Conservation (phyloP, 768 basidiomycete species). For the Mycena crocata region DNA sequence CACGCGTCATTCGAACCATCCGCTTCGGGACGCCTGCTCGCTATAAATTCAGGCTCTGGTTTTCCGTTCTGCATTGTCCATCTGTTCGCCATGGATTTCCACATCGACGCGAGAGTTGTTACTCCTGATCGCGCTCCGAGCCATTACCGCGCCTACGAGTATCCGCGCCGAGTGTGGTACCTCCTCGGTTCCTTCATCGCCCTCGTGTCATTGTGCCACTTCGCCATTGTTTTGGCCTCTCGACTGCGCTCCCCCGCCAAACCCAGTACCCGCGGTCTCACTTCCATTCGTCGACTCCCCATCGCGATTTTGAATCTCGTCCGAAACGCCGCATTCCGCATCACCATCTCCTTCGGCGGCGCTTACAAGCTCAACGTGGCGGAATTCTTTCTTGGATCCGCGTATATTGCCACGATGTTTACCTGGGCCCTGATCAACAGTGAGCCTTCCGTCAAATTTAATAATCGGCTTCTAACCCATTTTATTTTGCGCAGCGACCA, state of each 20-base stretch:
- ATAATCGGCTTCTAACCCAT: constrained; percentile 1
- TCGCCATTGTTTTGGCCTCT: constrained; percentile 38
- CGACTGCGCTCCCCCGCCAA: constrained; percentile 29
- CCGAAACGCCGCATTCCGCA: constrained; percentile 51
- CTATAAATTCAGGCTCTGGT: constrained; percentile 22
- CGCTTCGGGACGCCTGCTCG: not conserved
- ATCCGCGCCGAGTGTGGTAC: constrained; percentile 50
- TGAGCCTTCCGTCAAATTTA: constrained; percentile 37
- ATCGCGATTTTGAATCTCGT: constrained; percentile 47
- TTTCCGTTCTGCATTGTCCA: not conserved
- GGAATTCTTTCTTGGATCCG: constrained; percentile 51
- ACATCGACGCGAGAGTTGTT: not conserved
- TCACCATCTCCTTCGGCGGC: constrained; percentile 47
- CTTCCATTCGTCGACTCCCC: constrained; percentile 44
- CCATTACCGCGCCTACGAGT: constrained; percentile 13
- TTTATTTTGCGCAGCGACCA: constrained; percentile 42
- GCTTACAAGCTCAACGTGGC: constrained; percentile 53
- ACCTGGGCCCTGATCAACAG: constrained; percentile 53
- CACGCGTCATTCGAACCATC: constrained; percentile 1
- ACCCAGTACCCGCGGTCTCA: not conserved
- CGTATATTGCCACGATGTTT: constrained; percentile 52
- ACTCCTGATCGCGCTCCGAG: constrained; percentile 19
- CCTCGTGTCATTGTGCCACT: constrained; percentile 50
- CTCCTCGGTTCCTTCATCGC: constrained; percentile 56
- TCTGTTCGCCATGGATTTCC: constrained; percentile 19